These are phyloP conservation scores for Magnusiomyces fungicola DNA, from an alignment of 1,139 yeast genomes.

Conservation along the genomic window DNA sequence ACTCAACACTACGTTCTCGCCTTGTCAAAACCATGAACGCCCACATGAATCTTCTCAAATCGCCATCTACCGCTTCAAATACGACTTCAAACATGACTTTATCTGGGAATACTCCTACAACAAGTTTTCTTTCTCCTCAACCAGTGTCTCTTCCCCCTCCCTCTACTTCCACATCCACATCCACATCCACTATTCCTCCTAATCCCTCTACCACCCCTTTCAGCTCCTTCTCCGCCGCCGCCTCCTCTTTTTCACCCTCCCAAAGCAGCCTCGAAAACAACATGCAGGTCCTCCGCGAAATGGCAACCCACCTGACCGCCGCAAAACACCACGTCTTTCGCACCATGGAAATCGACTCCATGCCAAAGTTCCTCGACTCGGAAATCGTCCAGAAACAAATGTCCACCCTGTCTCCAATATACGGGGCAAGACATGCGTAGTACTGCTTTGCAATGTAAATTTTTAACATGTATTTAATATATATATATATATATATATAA, in stretches of 20 bases:
- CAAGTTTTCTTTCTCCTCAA: background rate
- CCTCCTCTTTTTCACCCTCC: background rate
- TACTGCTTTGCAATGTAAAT: too few relatives aligned
- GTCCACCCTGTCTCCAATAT: constrained; percentile 1
- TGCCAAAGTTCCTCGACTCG: constrained; percentile 57
- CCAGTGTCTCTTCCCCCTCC: background rate
- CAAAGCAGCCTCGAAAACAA: background rate
- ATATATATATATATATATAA: background rate
- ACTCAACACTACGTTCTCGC: constrained; percentile 45
- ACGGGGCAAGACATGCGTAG: too few relatives aligned
- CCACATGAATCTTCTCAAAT: constrained; percentile 13
- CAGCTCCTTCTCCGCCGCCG: background rate
- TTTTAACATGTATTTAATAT: background rate
- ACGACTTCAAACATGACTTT: background rate
- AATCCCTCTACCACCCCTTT: background rate
- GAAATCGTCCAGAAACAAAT: constrained; percentile 26
- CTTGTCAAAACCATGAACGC: constrained; percentile 42
- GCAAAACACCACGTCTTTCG: constrained; percentile 43
- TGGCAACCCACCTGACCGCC: background rate
- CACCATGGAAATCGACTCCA: constrained; percentile 66
- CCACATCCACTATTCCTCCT: background rate
- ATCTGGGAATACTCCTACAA: background rate
- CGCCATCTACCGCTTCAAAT: background rate
- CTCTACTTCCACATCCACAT: background rate
- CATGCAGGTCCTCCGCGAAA: background rate